Conservation (phyloP, 2,329 filamentous ascomycete genomes). For the Penicillium italicum region DNA sequence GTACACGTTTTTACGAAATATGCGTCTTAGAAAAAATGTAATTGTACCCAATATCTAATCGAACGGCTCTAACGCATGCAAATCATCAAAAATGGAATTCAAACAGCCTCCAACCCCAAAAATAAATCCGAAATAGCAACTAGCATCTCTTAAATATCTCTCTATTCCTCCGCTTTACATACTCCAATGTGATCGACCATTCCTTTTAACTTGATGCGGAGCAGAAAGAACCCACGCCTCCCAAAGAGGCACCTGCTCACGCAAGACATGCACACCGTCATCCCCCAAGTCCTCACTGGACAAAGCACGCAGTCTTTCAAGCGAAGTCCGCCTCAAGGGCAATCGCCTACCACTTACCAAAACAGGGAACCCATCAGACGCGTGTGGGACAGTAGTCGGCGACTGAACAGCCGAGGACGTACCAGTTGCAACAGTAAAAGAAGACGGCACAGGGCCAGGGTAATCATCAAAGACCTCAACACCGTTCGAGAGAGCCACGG, state of each 20-base stretch:
- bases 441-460: conserved; percentile 5
- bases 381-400: background rate
- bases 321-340: conserved; percentile 11
- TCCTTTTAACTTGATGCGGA: background rate
- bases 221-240: conserved; percentile 39
- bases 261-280: conserved; percentile 34
- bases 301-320: conserved; percentile 28
- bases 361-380: background rate
- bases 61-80: background rate
- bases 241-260: conserved; percentile 36
- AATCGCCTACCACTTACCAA: conserved; percentile 1
- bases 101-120: conserved; percentile 17
- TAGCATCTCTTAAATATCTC: background rate
- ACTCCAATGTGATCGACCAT: conserved; percentile 4
- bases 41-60: background rate
- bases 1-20: background rate
- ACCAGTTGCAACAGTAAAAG: conserved; percentile 20
- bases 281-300: conserved; percentile 37
- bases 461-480: conserved; percentile 18
- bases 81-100: background rate
- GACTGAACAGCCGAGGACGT: conserved; percentile 5
- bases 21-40: background rate
- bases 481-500: conserved; percentile 27
- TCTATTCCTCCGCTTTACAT: background rate
- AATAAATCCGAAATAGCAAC: background rate